Evolutionary conservation across 2,329 filamentous ascomycete genomes (phyloP).

Genomic region (Lachnellula willkommii): DNA sequence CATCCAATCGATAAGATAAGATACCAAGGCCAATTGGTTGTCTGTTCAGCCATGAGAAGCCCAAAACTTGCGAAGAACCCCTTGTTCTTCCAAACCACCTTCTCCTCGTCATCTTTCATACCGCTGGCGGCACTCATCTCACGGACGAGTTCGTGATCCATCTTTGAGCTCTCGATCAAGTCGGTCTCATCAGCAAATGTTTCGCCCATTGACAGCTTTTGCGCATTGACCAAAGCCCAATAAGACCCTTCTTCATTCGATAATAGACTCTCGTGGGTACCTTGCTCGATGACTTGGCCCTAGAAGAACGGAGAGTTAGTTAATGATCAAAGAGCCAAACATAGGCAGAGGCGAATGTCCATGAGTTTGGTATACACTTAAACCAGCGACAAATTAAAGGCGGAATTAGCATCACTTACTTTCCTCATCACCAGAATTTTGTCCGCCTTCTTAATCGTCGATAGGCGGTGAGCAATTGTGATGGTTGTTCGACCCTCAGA

Average conservation of each 20-base stretch:
- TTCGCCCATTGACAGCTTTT: slow-evolving; percentile 34
- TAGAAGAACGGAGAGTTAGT: slow-evolving; percentile 26
- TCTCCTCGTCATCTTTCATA: slow-evolving; percentile 17
- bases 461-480: slow-evolving; percentile 59
- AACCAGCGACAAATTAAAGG: slow-evolving; percentile 30
- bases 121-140: slow-evolving; percentile 22
- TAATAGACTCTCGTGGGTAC: slow-evolving; percentile 69
- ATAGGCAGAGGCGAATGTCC: no score
- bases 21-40: slow-evolving; percentile 46
- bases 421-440: slow-evolving; percentile 71
- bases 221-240: slow-evolving; percentile 59
- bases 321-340: no score
- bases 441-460: slow-evolving; percentile 71
- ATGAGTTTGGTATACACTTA: no score
- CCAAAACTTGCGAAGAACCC: slow-evolving; percentile 48
- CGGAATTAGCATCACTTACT: slow-evolving; percentile 89
- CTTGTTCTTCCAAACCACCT: slow-evolving; percentile 31
- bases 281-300: slow-evolving; percentile 67
- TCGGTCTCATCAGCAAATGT: slow-evolving; percentile 22
- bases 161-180: slow-evolving; percentile 15
- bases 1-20: slow-evolving; percentile 42
- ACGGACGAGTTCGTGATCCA: slow-evolving; percentile 15
- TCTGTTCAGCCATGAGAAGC: slow-evolving; percentile 52
- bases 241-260: slow-evolving; percentile 56
- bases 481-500: slow-evolving; percentile 56